Evolutionary conservation across 192 early-diverging fungal genomes (phyloP), one percentile per base, ranked within the genome.

Genomic region (Hyaloraphidium curvatum): DNA sequence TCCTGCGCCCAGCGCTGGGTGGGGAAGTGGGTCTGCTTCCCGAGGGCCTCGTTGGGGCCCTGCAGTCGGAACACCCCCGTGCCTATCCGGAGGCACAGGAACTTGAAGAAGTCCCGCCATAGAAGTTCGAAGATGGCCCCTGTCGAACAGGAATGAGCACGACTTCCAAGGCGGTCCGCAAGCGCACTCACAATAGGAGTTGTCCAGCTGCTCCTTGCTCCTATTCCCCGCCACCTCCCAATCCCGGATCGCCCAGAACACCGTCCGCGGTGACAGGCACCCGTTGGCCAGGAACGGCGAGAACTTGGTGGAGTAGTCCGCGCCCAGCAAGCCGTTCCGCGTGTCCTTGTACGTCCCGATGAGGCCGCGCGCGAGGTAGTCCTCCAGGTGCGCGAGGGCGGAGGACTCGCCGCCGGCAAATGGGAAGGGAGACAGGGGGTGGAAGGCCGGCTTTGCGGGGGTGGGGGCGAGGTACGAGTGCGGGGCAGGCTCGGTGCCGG

Each of bases 31-130:
- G n/a, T n/a, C n/a, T n/a, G n/a, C n/a, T n/a, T n/a, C n/a, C n/a
- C n/a, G n/a, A n/a, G n/a, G n/a, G n/a, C n/a, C n/a, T n/a, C n/a
- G n/a, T n/a, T n/a, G n/a, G n/a, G n/a, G n/a, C n/a, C n/a, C n/a
- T n/a, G n/a, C n/a, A n/a, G n/a, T n/a, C n/a, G 33, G 29, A 62
- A 69, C 9, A 69, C 19, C 30, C 51, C 26, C 3, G 30, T 52
- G 5, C 64, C 67, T 39, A 35, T 31, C 25, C 60, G 51, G 23
- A 52, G 39, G 7, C 37, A 40, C 19, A 68, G 25, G 31, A 61
- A 64, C 2, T 60, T 28, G 26, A 63, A 69, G 35, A 62, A 69
- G 28, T 69, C 67, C 22, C 67, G 41, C 67, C 67, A 69, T 1
- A 69, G 51, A 2, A 69, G 40, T 29, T 69, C 67, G 50, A 69